Evolutionary conservation across 2,329 filamentous ascomycete genomes (phyloP).

Genomic region (Fusarium pseudonygamai): DNA sequence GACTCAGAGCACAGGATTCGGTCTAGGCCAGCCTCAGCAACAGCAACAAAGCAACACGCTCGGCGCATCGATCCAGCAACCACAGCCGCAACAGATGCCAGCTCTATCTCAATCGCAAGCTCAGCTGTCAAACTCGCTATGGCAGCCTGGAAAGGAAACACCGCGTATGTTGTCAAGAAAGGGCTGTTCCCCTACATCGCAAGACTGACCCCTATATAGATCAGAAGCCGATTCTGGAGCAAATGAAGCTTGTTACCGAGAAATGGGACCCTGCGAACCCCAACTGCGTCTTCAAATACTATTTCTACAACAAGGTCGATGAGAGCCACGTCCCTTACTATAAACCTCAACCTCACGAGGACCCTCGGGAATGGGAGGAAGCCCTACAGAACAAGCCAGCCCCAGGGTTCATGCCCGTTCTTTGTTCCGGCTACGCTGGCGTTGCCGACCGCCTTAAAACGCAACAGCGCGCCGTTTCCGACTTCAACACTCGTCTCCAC

Average conservation of each 20-base stretch:
- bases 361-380: constrained; percentile 84
- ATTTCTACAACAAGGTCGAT: constrained; percentile 88
- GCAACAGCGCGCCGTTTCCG: constrained; percentile 74
- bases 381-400: constrained; percentile 82
- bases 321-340: constrained; percentile 80
- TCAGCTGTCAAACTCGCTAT: constrained; percentile 60
- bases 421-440: constrained; percentile 77
- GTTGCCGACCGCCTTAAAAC: constrained; percentile 77
- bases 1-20: constrained; percentile 32
- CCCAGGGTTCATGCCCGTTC: constrained; percentile 78
- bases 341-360: constrained; percentile 74
- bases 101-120: constrained; percentile 56
- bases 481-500: constrained; percentile 78
- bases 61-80: constrained; percentile 48
- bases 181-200: neutral
- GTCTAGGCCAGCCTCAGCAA: constrained; percentile 45
- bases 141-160: constrained; percentile 62
- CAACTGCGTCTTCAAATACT: constrained; percentile 80
- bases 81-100: constrained; percentile 55
- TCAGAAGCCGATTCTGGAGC: constrained; percentile 78
- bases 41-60: constrained; percentile 51
- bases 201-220: constrained; percentile 42
- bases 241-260: constrained; percentile 73
- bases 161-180: constrained; percentile 52
- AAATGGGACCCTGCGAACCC: constrained; percentile 79